A percentile compares a stretch with the other conserved stretches of the same genome.
These are phyloP conservation scores for Talaromyces proteolyticus DNA, from an alignment of 495 filamentous ascomycete species.

Conservation along the genomic window DNA sequence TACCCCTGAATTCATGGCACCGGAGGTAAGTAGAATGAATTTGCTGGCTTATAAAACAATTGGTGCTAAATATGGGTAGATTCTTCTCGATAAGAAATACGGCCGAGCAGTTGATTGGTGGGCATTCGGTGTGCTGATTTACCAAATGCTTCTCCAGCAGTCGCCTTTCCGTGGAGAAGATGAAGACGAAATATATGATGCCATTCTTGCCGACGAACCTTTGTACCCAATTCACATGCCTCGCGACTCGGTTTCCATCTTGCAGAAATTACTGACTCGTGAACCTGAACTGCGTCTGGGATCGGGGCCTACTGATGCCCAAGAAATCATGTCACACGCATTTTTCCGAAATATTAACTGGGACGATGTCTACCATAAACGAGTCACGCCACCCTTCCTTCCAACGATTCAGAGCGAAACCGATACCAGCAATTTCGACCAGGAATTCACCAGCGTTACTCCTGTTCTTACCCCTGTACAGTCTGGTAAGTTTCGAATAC, in stretches of 20 bases:
- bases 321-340: constrained; percentile 98
- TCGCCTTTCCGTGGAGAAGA: constrained; percentile 98
- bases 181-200: constrained; percentile 99
- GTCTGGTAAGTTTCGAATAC: constrained; percentile 63
- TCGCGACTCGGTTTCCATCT: constrained; percentile 91
- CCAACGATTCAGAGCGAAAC: constrained; percentile 84
- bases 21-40: constrained; percentile 66
- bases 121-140: constrained; percentile 99
- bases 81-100: constrained; percentile 97
- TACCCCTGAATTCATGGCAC: constrained; percentile 99
- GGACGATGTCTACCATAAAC: constrained; percentile 97
- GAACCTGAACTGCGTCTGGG: constrained; percentile 91
- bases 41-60: constrained; percentile 6
- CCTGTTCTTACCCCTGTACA: constrained; percentile 96
- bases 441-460: constrained; percentile 97
- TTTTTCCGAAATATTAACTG: constrained; percentile 98
- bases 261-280: constrained; percentile 94
- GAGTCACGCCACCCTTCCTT: constrained; percentile 80
- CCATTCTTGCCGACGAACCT: constrained; percentile 95
- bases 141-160: constrained; percentile 99
- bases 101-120: constrained; percentile 99
- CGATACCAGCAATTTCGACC: constrained; percentile 98
- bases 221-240: constrained; percentile 99
- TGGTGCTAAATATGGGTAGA: constrained; percentile 45
- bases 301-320: constrained; percentile 92